Evolutionary conservation across 345 rosid genomes (phyloP).

Genomic region (Streptanthus diversifolius): DNA sequence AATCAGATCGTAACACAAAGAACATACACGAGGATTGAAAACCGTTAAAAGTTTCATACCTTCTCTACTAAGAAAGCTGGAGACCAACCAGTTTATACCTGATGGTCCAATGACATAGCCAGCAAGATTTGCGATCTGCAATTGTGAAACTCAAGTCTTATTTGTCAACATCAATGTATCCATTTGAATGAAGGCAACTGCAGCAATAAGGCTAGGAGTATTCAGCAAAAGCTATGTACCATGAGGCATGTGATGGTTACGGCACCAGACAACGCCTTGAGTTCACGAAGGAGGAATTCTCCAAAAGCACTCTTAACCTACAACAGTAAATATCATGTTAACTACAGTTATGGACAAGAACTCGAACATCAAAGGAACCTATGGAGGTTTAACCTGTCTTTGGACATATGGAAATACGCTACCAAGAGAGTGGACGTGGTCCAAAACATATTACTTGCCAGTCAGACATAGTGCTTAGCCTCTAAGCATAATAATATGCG

Average conservation of each 20-base stretch:
- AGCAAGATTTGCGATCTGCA: constrained; percentile 86
- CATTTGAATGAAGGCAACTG: not conserved
- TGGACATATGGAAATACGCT: not conserved
- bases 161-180: not conserved
- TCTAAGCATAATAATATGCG: no score
- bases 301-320: constrained; percentile 66
- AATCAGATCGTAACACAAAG: not conserved
- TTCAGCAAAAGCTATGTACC: constrained; percentile 44
- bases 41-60: constrained; percentile 40
- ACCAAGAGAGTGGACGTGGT: not conserved
- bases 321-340: not conserved
- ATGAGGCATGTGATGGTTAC: constrained; percentile 86
- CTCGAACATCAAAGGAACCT: not conserved
- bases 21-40: not conserved
- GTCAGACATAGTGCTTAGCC: no score
- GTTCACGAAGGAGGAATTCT: constrained; percentile 55
- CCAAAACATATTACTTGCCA: no score
- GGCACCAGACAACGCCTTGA: constrained; percentile 77
- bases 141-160: not conserved
- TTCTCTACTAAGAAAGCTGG: constrained; percentile 58
- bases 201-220: not conserved
- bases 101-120: constrained; percentile 93
- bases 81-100: constrained; percentile 64
- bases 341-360: not conserved
- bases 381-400: not conserved